These are phyloP conservation scores for Nakazawaea peltata DNA, from an alignment of 805 yeast genomes.

Conservation along the genomic window DNA sequence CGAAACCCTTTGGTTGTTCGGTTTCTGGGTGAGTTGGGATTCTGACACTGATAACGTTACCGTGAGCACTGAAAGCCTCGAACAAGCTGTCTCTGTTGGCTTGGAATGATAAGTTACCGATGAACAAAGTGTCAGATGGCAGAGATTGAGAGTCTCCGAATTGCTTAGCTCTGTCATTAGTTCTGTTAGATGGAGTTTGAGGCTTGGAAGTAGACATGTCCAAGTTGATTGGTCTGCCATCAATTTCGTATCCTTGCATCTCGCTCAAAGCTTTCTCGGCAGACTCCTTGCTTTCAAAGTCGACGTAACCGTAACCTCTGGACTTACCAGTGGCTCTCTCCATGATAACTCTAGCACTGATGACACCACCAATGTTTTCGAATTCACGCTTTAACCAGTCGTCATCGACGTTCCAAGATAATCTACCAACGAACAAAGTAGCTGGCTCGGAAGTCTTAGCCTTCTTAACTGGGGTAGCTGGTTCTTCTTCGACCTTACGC, in stretches of 20 bases:
- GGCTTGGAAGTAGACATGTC: constrained; percentile 88
- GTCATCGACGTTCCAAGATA: constrained; percentile 96
- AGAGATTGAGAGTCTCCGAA: constrained; percentile 86
- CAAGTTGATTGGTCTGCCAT: constrained; percentile 92
- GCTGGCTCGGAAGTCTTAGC: constrained; percentile 53
- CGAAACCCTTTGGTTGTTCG: constrained; percentile 98
- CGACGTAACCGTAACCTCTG: constrained; percentile 97
- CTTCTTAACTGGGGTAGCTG: constrained; percentile 44
- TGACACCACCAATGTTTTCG: constrained; percentile 72
- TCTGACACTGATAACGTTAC: constrained; percentile 82
- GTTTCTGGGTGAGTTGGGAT: constrained; percentile 98
- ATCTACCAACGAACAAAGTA: constrained; percentile 92
- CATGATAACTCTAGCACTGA: constrained; percentile 84
- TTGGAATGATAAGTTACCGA: constrained; percentile 93
- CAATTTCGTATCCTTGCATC: constrained; percentile 90
- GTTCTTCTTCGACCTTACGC: constrained; percentile 32
- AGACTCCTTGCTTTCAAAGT: constrained; percentile 64
- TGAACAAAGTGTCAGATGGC: constrained; percentile 93
- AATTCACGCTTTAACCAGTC: constrained; percentile 89
- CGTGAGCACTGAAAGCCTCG: constrained; percentile 67
- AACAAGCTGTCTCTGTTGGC: constrained; percentile 75
- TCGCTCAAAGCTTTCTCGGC: constrained; percentile 85
- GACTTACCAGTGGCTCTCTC: constrained; percentile 91
- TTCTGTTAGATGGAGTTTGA: constrained; percentile 39
- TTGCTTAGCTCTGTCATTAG: constrained; percentile 73